Conservation (phyloP, 257 asterid species). For the Coffea canephora region DNA sequence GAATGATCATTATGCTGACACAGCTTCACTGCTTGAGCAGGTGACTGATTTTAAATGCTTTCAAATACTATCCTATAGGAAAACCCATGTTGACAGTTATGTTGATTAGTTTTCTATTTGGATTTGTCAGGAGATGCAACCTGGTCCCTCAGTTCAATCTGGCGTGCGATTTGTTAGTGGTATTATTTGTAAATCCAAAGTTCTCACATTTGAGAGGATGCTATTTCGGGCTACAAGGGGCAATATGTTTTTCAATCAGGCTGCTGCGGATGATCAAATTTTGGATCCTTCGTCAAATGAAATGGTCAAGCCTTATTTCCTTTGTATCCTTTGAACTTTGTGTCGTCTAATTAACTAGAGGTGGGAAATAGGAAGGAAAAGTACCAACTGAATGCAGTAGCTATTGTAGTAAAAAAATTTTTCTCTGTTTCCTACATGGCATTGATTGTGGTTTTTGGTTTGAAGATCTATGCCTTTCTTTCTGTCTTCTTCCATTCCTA, state of each 20-base stretch:
- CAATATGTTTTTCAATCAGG: constrained; percentile 93
- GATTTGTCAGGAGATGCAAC: constrained; percentile 74
- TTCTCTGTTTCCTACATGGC: background rate
- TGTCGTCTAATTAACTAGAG: background rate
- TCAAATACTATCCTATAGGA: background rate
- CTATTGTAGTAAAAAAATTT: background rate
- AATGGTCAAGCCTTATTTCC: constrained; percentile 50
- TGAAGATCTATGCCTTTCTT: background rate
- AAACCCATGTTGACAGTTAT: background rate
- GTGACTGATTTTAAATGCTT: constrained; percentile 29
- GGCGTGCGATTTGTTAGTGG: constrained; percentile 95
- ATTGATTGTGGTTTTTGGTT: constrained; percentile 1
- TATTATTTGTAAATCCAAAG: constrained; percentile 76
- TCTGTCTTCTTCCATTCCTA: constrained; percentile 5
- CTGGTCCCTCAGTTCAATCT: constrained; percentile 77
- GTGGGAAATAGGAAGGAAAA: background rate
- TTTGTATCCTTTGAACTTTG: background rate
- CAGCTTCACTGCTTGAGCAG: constrained; percentile 81
- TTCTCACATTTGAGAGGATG: constrained; percentile 87
- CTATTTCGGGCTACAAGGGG: constrained; percentile 98
- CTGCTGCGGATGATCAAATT: constrained; percentile 69
- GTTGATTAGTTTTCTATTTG: background rate
- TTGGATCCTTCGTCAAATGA: constrained; percentile 83
- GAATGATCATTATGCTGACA: constrained; percentile 46
- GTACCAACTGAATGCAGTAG: background rate